phyloP scores from a whole-genome alignment of 23 red algal genomes.

The Gracilaria vermiculophylla region DNA sequence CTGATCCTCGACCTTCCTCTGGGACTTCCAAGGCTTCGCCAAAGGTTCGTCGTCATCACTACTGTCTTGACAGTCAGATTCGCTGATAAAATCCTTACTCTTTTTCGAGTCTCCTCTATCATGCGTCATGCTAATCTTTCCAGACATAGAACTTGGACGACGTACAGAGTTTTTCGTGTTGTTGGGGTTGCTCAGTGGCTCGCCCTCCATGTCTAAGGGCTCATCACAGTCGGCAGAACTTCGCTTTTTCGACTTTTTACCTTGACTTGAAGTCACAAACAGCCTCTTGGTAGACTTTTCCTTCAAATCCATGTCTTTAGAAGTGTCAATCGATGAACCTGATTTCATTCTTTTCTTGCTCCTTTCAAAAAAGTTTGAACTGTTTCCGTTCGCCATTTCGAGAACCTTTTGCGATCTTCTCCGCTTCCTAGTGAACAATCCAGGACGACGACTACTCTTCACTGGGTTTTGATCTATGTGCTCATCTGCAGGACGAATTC shows the following conservation, averaged over 20 bases:
- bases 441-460: neutral
- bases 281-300: neutral
- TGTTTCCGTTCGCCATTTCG: conserved; percentile 2
- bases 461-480: neutral
- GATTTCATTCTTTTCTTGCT: conserved; percentile 3
- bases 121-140: neutral
- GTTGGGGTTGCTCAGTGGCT: neutral
- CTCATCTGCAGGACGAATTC: neutral
- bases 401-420: conserved; percentile 12
- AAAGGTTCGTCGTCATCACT: neutral
- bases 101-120: neutral
- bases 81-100: neutral
- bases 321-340: neutral
- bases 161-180: neutral
- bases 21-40: neutral
- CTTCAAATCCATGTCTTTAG: neutral
- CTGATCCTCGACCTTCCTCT: neutral
- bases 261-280: neutral
- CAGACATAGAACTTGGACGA: neutral
- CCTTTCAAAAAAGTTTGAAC: neutral
- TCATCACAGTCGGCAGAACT: neutral
- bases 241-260: neutral
- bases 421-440: neutral
- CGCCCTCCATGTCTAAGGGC: neutral
- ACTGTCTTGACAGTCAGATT: neutral